phyloP scores from a whole-genome alignment of 2,329 filamentous ascomycete genomes.

The Sclerotinia borealis region DNA sequence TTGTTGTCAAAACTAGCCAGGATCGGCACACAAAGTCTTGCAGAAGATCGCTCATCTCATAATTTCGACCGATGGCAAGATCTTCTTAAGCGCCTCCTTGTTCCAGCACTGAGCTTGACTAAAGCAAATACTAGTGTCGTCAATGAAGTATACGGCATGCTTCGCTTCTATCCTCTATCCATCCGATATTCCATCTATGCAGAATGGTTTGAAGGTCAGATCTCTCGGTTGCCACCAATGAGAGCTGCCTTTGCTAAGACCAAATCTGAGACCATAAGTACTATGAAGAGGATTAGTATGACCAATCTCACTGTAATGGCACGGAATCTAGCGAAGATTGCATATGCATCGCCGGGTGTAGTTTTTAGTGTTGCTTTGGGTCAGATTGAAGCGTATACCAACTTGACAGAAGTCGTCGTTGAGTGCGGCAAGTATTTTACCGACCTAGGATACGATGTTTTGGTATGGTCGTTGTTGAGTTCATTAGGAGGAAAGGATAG shows the following conservation, averaged over 20 bases:
- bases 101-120: slow-evolving; percentile 82
- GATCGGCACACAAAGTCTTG: slow-evolving; percentile 73
- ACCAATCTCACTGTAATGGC: slow-evolving; percentile 84
- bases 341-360: slow-evolving; percentile 81
- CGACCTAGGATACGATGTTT: slow-evolving; percentile 82
- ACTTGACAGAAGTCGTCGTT: slow-evolving; percentile 89
- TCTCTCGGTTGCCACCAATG: slow-evolving; percentile 71
- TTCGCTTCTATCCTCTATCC: slow-evolving; percentile 70
- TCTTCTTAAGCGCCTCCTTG: slow-evolving; percentile 74
- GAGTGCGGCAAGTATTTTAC: slow-evolving; percentile 95
- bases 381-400: slow-evolving; percentile 90
- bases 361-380: slow-evolving; percentile 85
- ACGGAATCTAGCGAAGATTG: slow-evolving; percentile 83
- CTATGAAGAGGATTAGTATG: slow-evolving; percentile 83
- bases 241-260: slow-evolving; percentile 72
- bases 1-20: slow-evolving; percentile 77
- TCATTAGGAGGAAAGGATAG: slow-evolving; percentile 57
- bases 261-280: slow-evolving; percentile 71
- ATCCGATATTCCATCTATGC: slow-evolving; percentile 84
- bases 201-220: slow-evolving; percentile 82
- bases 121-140: slow-evolving; percentile 78
- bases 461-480: slow-evolving; percentile 87
- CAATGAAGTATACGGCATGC: slow-evolving; percentile 78
- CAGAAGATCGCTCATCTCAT: slow-evolving; percentile 58
- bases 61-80: slow-evolving; percentile 80